These are phyloP conservation scores for Coniochaeta ligniaria DNA, from an alignment of 2,329 filamentous ascomycete species.

Conservation along the genomic window DNA sequence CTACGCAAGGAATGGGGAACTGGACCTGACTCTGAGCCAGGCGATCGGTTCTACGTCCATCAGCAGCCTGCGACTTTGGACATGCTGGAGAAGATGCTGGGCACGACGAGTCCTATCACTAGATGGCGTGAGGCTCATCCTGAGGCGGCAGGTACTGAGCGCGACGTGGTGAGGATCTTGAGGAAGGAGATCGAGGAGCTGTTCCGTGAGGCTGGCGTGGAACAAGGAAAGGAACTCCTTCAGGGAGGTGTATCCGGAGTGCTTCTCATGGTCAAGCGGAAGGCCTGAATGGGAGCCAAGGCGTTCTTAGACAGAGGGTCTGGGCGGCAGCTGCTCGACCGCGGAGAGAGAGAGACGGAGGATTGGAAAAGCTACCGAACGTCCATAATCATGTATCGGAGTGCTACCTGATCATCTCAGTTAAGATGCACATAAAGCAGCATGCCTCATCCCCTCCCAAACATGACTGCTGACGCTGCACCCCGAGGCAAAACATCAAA, in stretches of 20 bases:
- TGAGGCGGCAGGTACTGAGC: slow-evolving; percentile 29
- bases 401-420: no score
- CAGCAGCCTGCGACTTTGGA: slow-evolving; percentile 19
- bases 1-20: slow-evolving; percentile 32
- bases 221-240: slow-evolving; percentile 23
- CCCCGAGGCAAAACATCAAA: no score
- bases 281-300: background rate
- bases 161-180: slow-evolving; percentile 17
- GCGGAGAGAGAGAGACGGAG: no score
- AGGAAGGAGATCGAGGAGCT: slow-evolving; percentile 9
- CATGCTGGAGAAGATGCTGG: slow-evolving; percentile 25
- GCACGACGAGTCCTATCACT: slow-evolving; percentile 29
- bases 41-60: slow-evolving; percentile 19
- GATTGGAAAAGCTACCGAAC: no score
- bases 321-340: no score
- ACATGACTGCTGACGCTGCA: no score
- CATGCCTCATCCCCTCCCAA: no score
- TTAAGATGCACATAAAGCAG: no score
- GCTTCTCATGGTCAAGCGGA: slow-evolving; percentile 23
- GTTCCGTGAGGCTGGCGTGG: slow-evolving; percentile 25
- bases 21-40: slow-evolving; percentile 2
- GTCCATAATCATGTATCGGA: no score
- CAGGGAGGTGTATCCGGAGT: slow-evolving; percentile 14
- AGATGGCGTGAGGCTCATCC: slow-evolving; percentile 39
- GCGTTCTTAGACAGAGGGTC: background rate